Evolutionary conservation across 371 early-diverging fungal species (phyloP).

Genomic region (Entomophthora muscae): DNA sequence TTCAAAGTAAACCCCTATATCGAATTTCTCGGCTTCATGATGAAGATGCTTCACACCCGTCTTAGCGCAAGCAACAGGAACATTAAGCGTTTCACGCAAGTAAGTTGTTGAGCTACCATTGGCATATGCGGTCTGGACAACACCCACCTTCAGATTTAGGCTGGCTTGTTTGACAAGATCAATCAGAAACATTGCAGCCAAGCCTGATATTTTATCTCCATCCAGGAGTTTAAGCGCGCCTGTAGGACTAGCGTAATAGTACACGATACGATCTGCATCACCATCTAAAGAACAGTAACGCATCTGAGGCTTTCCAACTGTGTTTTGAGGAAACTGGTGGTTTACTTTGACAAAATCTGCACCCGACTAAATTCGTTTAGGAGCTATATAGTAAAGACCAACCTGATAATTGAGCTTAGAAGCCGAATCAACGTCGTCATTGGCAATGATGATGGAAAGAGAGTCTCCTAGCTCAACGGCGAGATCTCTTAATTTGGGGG

Average conservation of each 20-base stretch:
- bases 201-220: constrained; percentile 94
- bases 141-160: constrained; percentile 69
- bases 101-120: constrained; percentile 93
- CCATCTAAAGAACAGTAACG: constrained; percentile 92
- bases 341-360: constrained; percentile 94
- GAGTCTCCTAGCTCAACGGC: constrained; percentile 39
- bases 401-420: constrained; percentile 73
- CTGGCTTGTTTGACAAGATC: constrained; percentile 65
- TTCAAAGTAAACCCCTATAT: constrained; percentile 99
- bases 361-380: constrained; percentile 49
- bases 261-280: constrained; percentile 98
- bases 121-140: constrained; percentile 98
- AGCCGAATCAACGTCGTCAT: constrained; percentile 41
- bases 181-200: constrained; percentile 81
- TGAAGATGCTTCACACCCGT: constrained; percentile 99
- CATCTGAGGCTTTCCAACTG: constrained; percentile 34
- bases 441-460: constrained; percentile 41
- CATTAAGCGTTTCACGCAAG: constrained; percentile 63
- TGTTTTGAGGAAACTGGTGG: constrained; percentile 61
- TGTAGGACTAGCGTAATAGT: constrained; percentile 62
- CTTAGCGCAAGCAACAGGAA: constrained; percentile 84
- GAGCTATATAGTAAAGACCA: constrained; percentile 9
- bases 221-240: constrained; percentile 76
- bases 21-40: constrained; percentile 91
- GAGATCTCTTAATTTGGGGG: constrained; percentile 71